Conservation (phyloP, 2,329 filamentous ascomycete genomes). For the Phoma sp. region DNA sequence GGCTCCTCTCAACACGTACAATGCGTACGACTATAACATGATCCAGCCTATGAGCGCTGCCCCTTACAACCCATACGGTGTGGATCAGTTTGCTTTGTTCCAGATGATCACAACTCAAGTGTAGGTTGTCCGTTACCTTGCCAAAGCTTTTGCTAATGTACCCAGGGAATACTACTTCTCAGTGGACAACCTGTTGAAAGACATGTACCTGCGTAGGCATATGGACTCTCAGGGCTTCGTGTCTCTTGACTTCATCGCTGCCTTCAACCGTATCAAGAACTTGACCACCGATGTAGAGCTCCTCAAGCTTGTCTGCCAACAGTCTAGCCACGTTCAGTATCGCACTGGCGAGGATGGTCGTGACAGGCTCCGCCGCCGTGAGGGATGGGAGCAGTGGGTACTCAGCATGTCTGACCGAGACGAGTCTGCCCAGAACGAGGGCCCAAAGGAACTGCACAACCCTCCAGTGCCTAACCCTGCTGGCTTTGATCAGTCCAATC, state of each 20-base stretch:
- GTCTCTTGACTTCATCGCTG: constrained; percentile 75
- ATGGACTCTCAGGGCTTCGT: constrained; percentile 98
- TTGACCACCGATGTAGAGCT: constrained; percentile 75
- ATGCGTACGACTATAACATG: constrained; percentile 64
- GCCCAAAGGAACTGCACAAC: constrained; percentile 59
- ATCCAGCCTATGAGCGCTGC: constrained; percentile 64
- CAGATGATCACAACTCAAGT: constrained; percentile 66
- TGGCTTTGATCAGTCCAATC: constrained; percentile 42
- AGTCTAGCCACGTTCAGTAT: constrained; percentile 76
- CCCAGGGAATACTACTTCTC: constrained; percentile 95
- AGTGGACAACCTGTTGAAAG: constrained; percentile 92
- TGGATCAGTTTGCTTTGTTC: constrained; percentile 64
- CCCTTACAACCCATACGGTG: constrained; percentile 63
- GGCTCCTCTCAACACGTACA: constrained; percentile 56
- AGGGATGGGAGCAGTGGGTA: constrained; percentile 83
- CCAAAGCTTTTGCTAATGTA: constrained; percentile 36
- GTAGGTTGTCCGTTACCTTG: constrained; percentile 46
- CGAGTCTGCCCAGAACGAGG: constrained; percentile 74
- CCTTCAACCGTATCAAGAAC: constrained; percentile 83
- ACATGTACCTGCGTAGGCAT: constrained; percentile 82
- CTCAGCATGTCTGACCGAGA: constrained; percentile 74
- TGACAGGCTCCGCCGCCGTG: constrained; percentile 76
- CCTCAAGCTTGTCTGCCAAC: constrained; percentile 75
- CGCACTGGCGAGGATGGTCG: constrained; percentile 75
- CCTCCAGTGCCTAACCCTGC: constrained; percentile 49